Conservation (phyloP, 495 filamentous ascomycete species). For the Neurospora sp. region DNA sequence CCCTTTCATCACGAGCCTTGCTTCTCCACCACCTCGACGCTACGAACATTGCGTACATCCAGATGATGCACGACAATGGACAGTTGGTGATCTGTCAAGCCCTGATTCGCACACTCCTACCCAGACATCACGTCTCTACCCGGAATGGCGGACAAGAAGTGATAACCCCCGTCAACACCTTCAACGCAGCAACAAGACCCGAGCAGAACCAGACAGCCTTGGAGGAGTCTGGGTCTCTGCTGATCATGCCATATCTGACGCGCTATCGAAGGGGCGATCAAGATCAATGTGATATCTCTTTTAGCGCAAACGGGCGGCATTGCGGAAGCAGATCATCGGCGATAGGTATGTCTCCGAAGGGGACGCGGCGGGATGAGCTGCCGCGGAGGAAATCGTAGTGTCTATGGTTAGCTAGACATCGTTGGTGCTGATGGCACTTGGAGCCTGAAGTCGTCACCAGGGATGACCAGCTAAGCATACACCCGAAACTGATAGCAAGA, state of each 20-base stretch:
- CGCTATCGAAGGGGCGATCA: neutral
- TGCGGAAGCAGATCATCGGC: neutral
- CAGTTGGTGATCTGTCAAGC: slow-evolving; percentile 6
- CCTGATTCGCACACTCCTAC: slow-evolving; percentile 5
- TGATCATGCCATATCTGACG: neutral
- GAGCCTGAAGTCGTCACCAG: neutral
- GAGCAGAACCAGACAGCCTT: neutral
- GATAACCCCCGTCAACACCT: neutral
- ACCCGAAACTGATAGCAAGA: neutral
- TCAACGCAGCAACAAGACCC: neutral
- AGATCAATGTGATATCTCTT: neutral
- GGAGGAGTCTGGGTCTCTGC: neutral
- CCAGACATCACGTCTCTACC: neutral
- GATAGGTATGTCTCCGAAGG: neutral
- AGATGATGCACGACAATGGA: neutral
- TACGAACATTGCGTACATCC: neutral
- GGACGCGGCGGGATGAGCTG: neutral
- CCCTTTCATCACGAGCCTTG: neutral
- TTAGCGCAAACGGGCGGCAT: neutral
- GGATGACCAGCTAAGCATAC: neutral
- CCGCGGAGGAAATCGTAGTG: neutral
- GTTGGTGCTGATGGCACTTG: neutral
- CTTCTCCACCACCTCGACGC: neutral
- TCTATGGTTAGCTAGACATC: neutral
- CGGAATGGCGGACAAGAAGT: neutral